Evolutionary conservation across 2,329 filamentous ascomycete species (phyloP).

Genomic region (Ceratocystis albifundus): DNA sequence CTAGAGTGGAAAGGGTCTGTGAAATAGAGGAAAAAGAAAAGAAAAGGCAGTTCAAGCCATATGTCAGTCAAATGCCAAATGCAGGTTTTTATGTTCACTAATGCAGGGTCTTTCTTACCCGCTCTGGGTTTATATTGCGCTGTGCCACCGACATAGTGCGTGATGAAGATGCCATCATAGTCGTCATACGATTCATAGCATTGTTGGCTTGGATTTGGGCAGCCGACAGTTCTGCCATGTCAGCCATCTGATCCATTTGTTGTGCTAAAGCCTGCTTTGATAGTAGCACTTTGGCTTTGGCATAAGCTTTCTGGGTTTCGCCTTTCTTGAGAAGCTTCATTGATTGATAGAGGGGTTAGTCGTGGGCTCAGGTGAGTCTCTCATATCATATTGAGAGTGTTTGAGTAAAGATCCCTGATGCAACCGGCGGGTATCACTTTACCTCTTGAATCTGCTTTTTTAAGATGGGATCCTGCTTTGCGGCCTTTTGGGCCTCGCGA

Average conservation of each 20-base stretch:
- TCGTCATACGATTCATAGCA: constrained; percentile 53
- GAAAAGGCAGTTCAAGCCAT: not conserved
- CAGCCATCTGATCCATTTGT: constrained; percentile 54
- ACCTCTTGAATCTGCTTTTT: constrained; percentile 52
- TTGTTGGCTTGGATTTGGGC: constrained; percentile 55
- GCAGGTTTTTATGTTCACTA: not conserved
- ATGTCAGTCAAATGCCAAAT: not conserved
- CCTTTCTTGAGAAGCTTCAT: constrained; percentile 46
- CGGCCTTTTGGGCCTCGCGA: constrained; percentile 48
- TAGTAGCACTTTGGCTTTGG: constrained; percentile 52
- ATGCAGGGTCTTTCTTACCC: constrained; percentile 30
- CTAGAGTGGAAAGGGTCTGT: constrained; percentile 47
- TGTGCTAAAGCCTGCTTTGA: constrained; percentile 50
- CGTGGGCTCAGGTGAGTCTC: not conserved
- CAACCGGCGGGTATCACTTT: constrained; percentile 11
- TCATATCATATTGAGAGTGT: not conserved
- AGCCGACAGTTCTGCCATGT: constrained; percentile 50
- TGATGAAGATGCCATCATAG: constrained; percentile 51
- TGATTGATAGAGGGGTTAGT: not conserved
- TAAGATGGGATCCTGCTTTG: constrained; percentile 48
- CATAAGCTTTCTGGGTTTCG: constrained; percentile 51
- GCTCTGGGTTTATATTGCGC: constrained; percentile 48
- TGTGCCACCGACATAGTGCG: constrained; percentile 48
- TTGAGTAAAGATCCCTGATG: not conserved
- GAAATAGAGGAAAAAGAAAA: not conserved